Conservation (phyloP, 768 basidiomycete genomes). For the Pisolithus orientalis region DNA sequence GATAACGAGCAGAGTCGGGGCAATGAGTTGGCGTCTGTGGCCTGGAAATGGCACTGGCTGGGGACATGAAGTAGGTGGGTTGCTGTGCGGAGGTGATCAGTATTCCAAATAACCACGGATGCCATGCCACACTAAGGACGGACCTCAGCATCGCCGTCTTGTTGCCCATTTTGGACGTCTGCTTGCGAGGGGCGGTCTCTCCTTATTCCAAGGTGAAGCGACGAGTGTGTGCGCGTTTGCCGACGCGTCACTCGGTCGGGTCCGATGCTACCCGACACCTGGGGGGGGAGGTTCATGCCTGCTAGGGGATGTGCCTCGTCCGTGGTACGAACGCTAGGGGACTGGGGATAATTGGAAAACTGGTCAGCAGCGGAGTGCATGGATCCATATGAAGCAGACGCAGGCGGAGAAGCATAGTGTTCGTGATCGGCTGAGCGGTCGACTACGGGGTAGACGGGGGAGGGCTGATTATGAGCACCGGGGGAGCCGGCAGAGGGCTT, state of each 20-base stretch:
- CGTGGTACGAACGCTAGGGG: conserved; percentile 23
- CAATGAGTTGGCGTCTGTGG: conserved; percentile 34
- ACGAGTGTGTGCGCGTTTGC: conserved; percentile 32
- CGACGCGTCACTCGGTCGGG: conserved; percentile 46
- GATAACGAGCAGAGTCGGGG: conserved; percentile 27
- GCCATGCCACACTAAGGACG: not conserved
- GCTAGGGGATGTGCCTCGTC: conserved; percentile 20
- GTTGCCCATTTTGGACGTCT: conserved; percentile 9
- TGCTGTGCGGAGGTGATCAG: conserved; percentile 15
- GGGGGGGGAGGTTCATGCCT: conserved; percentile 26
- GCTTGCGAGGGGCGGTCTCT: conserved; percentile 21
- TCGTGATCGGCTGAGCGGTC: conserved; percentile 34
- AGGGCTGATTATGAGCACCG: conserved; percentile 13
- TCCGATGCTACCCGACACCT: conserved; percentile 47
- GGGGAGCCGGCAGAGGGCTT: conserved; percentile 13
- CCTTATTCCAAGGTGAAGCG: conserved; percentile 28
- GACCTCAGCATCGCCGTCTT: conserved; percentile 23
- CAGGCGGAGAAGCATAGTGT: conserved; percentile 23
- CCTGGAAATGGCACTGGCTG: conserved; percentile 30
- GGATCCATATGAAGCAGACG: conserved; percentile 18
- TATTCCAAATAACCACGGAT: not conserved
- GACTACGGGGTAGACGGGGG: conserved; percentile 35
- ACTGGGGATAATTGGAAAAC: conserved; percentile 24
- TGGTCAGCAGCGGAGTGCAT: conserved; percentile 18
- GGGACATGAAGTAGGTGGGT: conserved; percentile 31